Evolutionary conservation across 2,329 filamentous ascomycete genomes (phyloP).

Genomic region (Clonostachys solani): DNA sequence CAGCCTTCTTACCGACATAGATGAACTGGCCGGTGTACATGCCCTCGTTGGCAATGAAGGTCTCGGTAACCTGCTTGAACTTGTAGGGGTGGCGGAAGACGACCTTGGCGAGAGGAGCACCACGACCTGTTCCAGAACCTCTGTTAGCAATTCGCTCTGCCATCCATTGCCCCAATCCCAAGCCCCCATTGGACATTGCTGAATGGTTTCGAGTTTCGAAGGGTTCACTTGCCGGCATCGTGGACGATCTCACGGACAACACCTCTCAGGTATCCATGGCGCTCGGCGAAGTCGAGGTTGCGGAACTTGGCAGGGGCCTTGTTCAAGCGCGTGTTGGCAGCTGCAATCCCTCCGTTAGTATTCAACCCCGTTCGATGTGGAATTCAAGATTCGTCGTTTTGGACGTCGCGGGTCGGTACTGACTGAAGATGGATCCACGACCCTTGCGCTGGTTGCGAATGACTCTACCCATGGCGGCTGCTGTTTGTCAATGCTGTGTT

Average conservation of each 20-base stretch:
- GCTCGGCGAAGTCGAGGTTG: constrained; percentile 92
- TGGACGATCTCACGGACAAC: constrained; percentile 99
- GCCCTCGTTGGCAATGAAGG: constrained; percentile 99
- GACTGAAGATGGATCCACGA: constrained; percentile 55
- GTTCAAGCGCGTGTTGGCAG: constrained; percentile 84
- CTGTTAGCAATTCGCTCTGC: constrained; percentile 12
- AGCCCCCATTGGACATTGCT: not conserved
- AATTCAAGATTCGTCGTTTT: constrained; percentile 4
- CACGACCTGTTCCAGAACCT: constrained; percentile 51
- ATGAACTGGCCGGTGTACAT: constrained; percentile 99
- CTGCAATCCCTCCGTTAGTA: constrained; percentile 31
- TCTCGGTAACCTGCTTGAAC: constrained; percentile 97
- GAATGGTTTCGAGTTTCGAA: not conserved
- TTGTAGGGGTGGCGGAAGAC: constrained; percentile 97
- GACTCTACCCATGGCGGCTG: constrained; percentile 49
- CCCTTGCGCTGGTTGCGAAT: constrained; percentile 65
- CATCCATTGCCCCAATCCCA: too few relatives aligned
- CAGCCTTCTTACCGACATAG: constrained; percentile 99
- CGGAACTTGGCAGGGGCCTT: constrained; percentile 86
- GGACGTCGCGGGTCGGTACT: constrained; percentile 18
- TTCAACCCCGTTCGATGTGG: not conserved
- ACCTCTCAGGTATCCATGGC: constrained; percentile 96
- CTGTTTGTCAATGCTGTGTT: constrained; percentile 11
- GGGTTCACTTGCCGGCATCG: constrained; percentile 67
- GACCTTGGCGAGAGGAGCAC: constrained; percentile 95